A percentile compares a stretch with the other conserved stretches of the same genome.
Conservation (phyloP, 768 basidiomycete genomes). For the Termitomyces sp. region DNA sequence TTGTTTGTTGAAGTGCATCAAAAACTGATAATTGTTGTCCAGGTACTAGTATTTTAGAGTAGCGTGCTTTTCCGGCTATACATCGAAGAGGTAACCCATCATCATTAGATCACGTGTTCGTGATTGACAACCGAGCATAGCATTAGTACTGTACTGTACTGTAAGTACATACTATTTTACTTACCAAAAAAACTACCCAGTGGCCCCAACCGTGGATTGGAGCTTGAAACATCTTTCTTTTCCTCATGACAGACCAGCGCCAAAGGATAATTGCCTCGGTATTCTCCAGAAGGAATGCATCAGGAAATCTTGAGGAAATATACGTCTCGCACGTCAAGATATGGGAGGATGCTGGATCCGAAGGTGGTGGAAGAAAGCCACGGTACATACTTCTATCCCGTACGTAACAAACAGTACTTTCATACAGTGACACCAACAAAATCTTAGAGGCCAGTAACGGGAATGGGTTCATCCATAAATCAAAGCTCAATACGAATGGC, state of each 20-base stretch:
- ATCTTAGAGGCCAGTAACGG: slow-evolving; percentile 55
- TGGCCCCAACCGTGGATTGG: background rate
- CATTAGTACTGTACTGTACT: no score
- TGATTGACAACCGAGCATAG: no score
- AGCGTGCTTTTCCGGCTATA: no score
- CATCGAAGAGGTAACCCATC: no score
- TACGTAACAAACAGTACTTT: slow-evolving; percentile 40
- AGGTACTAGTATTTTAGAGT: no score
- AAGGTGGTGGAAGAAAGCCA: slow-evolving; percentile 73
- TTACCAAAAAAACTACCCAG: no score
- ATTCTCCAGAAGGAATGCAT: slow-evolving; percentile 68
- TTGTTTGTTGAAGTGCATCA: no score
- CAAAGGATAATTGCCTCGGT: slow-evolving; percentile 80
- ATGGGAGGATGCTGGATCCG: slow-evolving; percentile 78
- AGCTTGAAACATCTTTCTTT: background rate
- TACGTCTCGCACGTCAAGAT: slow-evolving; percentile 92
- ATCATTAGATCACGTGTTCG: no score
- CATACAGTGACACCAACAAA: slow-evolving; percentile 5
- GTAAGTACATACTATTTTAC: no score
- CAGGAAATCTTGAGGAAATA: slow-evolving; percentile 64
- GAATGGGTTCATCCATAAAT: slow-evolving; percentile 85
- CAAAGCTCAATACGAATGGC: slow-evolving; percentile 92
- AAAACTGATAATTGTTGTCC: no score
- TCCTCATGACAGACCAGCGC: slow-evolving; percentile 44
- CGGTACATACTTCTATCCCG: slow-evolving; percentile 89